phyloP scores from a whole-genome alignment of 73 alveolate genomes.

The Halteria grandinella region DNA sequence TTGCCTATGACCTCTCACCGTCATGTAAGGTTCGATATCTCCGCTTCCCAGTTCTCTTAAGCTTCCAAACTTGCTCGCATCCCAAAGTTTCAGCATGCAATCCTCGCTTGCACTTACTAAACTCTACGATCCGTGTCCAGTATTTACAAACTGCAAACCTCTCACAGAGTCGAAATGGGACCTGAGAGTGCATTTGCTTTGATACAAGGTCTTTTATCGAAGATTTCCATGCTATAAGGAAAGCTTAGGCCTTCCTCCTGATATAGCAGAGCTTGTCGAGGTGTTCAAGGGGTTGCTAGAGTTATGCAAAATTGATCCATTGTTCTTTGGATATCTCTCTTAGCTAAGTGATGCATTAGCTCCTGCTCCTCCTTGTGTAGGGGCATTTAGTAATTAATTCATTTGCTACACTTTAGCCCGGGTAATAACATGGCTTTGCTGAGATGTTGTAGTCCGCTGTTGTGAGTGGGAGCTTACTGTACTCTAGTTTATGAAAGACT shows the following conservation, averaged over 20 bases:
- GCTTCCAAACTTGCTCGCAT: constrained; percentile 45
- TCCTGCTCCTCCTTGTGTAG: constrained; percentile 18
- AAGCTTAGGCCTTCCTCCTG: constrained; percentile 17
- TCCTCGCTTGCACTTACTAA: constrained; percentile 84
- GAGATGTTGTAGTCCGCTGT: neutral
- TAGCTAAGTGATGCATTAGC: constrained; percentile 1
- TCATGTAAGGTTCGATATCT: constrained; percentile 77
- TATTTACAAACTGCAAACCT: constrained; percentile 28
- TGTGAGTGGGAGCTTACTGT: neutral
- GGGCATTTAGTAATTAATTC: neutral
- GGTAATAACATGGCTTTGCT: neutral
- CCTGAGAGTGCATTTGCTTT: constrained; percentile 36
- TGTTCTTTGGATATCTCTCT: neutral
- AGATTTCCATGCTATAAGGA: constrained; percentile 1
- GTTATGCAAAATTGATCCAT: neutral
- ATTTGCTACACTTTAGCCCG: neutral
- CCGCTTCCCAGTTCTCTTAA: constrained; percentile 36
- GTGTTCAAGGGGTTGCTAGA: constrained; percentile 32
- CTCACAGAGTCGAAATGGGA: constrained; percentile 61
- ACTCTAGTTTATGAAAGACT: too few relatives aligned
- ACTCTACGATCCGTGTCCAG: too few relatives aligned
- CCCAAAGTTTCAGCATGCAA: constrained; percentile 86
- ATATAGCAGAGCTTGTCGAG: constrained; percentile 37
- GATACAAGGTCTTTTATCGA: neutral
- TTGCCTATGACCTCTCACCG: constrained; percentile 80